Conservation (phyloP, 805 yeast species). For the Teunomyces pallodes region DNA sequence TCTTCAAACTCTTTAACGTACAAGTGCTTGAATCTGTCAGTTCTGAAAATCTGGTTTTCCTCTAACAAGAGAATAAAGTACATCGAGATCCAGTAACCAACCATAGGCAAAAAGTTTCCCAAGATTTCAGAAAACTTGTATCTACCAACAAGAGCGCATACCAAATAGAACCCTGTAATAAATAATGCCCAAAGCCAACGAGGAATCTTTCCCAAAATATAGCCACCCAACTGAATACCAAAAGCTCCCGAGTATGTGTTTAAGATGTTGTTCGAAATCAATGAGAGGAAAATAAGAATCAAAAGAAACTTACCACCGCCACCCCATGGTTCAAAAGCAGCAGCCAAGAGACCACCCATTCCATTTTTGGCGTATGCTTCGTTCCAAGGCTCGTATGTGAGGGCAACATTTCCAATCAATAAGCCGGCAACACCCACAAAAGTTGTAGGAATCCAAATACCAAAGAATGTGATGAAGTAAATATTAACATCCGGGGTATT, state of each 20-base stretch:
- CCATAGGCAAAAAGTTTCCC: conserved; percentile 40
- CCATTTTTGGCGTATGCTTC: conserved; percentile 27
- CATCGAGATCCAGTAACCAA: conserved; percentile 41
- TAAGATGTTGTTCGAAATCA: conserved; percentile 35
- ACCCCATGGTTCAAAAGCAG: conserved; percentile 36
- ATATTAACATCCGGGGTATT: conserved; percentile 54
- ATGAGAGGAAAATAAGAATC: conserved; percentile 28
- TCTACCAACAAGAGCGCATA: conserved; percentile 32
- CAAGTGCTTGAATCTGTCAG: conserved; percentile 33
- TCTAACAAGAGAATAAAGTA: conserved; percentile 34
- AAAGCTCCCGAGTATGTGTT: conserved; percentile 37
- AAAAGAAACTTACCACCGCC: conserved; percentile 33
- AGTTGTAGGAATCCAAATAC: conserved; percentile 48
- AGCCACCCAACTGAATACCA: conserved; percentile 32
- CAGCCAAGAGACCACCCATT: conserved; percentile 32
- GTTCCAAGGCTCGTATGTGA: conserved; percentile 30
- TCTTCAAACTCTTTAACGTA: conserved; percentile 28
- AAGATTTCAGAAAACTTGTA: conserved; percentile 32
- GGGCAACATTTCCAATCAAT: conserved; percentile 32
- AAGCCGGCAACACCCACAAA: conserved; percentile 33
- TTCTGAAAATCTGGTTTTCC: conserved; percentile 36
- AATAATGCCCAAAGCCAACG: conserved; percentile 38
- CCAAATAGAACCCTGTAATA: conserved; percentile 31
- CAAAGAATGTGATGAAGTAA: conserved; percentile 61
- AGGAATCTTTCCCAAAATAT: conserved; percentile 26